Conservation (phyloP, 2,329 filamentous ascomycete species). For the Davidsoniella eucalypti region DNA sequence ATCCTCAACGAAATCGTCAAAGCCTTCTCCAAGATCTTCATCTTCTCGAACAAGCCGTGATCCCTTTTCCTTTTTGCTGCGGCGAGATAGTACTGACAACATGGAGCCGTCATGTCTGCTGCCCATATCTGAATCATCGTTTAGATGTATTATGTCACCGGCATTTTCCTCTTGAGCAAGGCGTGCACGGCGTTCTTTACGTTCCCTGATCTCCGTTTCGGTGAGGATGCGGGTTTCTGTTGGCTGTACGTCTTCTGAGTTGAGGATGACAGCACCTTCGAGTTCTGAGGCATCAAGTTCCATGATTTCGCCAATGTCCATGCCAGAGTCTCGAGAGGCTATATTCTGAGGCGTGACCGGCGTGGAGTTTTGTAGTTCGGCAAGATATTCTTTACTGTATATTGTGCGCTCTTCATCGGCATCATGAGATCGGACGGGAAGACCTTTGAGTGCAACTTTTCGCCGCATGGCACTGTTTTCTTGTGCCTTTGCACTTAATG, state of each 20-base stretch:
- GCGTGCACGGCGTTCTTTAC: conserved; percentile 75
- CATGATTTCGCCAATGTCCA: conserved; percentile 31
- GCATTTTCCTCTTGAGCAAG: conserved; percentile 52
- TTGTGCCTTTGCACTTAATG: conserved; percentile 44
- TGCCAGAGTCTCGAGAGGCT: conserved; percentile 25
- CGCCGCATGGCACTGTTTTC: conserved; percentile 51
- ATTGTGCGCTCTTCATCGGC: conserved; percentile 53
- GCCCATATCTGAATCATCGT: conserved; percentile 27
- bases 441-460: conserved; percentile 26
- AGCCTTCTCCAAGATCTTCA: conserved; percentile 84
- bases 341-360: conserved; percentile 62
- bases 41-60: conserved; percentile 69
- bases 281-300: conserved; percentile 42
- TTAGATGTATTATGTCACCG: conserved; percentile 40
- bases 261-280: conserved; percentile 48
- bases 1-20: conserved; percentile 81
- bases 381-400: conserved; percentile 76
- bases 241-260: conserved; percentile 23
- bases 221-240: conserved; percentile 47
- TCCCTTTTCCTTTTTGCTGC: conserved; percentile 43
- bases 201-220: conserved; percentile 73
- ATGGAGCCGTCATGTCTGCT: conserved; percentile 15
- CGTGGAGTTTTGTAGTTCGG: conserved; percentile 72
- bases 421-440: conserved; percentile 41
- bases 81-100: conserved; percentile 1